These are phyloP conservation scores for Aspergillus sclerotioniger DNA, from an alignment of 495 filamentous ascomycete species.

Conservation along the genomic window DNA sequence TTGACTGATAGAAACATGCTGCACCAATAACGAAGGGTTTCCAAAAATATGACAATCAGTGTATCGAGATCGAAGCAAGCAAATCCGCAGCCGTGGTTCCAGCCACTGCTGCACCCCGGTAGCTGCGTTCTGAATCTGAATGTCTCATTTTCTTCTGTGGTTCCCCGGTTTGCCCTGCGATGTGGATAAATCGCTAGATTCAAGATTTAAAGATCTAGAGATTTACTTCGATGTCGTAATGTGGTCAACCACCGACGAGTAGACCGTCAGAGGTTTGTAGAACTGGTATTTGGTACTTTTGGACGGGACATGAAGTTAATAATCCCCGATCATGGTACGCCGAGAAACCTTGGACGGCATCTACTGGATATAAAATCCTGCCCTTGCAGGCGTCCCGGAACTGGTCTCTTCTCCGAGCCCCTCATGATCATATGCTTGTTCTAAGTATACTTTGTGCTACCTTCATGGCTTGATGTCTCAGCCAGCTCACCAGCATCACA, in stretches of 20 bases:
- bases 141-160: neutral
- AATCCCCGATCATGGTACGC: neutral
- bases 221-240: no score
- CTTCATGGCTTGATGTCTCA: neutral
- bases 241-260: no score
- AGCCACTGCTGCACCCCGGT: neutral
- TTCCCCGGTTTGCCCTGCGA: neutral
- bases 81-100: neutral
- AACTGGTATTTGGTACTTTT: neutral
- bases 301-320: neutral
- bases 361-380: neutral
- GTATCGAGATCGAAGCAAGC: neutral
- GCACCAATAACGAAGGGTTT: neutral
- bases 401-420: neutral
- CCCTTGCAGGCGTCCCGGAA: neutral
- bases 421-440: neutral
- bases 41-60: neutral
- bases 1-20: neutral
- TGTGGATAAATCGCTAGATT: neutral
- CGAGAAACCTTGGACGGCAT: neutral
- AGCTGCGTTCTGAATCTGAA: neutral
- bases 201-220: neutral
- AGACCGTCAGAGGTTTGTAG: neutral
- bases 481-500: neutral
- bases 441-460: constrained; percentile 5